Percentiles rank a stretch among this genome's conserved stretches.
Evolutionary conservation across 1,284 basidiomycete genomes (phyloP).

Genomic region (Flammula alnicola): DNA sequence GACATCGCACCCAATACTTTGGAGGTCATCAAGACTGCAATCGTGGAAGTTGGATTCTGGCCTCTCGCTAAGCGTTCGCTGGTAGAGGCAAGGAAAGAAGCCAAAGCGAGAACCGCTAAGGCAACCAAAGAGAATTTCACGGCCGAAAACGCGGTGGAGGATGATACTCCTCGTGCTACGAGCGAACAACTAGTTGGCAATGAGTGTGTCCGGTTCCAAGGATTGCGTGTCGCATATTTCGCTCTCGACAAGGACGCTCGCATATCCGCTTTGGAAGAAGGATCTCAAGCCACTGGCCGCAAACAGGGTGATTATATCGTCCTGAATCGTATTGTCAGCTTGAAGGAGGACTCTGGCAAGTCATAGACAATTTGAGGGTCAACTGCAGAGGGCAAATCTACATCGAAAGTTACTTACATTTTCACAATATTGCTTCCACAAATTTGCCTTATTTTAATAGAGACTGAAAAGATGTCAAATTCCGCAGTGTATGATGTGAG

Average conservation of each 20-base stretch:
- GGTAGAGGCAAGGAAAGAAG: conserved; percentile 69
- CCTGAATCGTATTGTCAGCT: conserved; percentile 90
- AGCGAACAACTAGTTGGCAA: conserved; percentile 87
- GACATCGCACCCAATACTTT: conserved; percentile 84
- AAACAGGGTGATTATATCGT: conserved; percentile 80
- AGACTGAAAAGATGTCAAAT: conserved; percentile 22
- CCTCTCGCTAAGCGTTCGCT: conserved; percentile 76
- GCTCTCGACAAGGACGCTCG: conserved; percentile 87
- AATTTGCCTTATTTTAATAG: background rate
- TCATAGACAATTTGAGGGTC: conserved; percentile 31
- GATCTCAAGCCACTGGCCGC: conserved; percentile 46
- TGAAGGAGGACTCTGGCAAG: conserved; percentile 97
- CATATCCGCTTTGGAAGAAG: conserved; percentile 65
- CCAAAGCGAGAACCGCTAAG: conserved; percentile 68
- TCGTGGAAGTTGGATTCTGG: conserved; percentile 94
- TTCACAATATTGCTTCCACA: too few species aligned
- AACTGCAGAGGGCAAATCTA: background rate
- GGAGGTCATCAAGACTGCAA: conserved; percentile 78
- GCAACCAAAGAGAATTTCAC: conserved; percentile 54
- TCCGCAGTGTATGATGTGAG: conserved; percentile 29
- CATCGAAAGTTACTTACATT: conserved; percentile 6
- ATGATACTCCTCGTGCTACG: conserved; percentile 69
- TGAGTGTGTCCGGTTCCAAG: conserved; percentile 97
- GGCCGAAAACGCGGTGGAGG: conserved; percentile 40
- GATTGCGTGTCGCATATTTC: conserved; percentile 95